A percentile compares a stretch with the other conserved stretches of the same genome.
These are phyloP conservation scores for Penicillium ochrochloron DNA, from an alignment of 495 filamentous ascomycete genomes.

Conservation along the genomic window DNA sequence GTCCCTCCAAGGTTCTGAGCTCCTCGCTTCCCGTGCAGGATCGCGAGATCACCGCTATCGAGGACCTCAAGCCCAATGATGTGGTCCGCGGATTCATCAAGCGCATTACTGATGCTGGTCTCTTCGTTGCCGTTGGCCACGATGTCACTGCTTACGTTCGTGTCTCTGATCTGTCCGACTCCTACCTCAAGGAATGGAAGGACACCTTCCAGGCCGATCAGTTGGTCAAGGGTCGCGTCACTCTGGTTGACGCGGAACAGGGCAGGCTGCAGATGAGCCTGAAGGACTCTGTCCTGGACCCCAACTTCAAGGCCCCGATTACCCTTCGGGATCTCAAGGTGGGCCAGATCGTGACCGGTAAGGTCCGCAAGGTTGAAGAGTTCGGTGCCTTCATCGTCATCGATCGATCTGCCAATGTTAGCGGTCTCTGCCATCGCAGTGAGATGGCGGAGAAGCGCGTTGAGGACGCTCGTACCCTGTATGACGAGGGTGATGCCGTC, in stretches of 20 bases:
- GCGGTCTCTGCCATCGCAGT: slow-evolving; percentile 87
- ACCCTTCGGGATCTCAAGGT: slow-evolving; percentile 72
- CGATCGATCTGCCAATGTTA: slow-evolving; percentile 81
- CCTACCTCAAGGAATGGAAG: slow-evolving; percentile 95
- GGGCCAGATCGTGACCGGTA: slow-evolving; percentile 84
- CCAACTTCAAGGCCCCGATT: slow-evolving; percentile 71
- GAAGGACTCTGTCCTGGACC: slow-evolving; percentile 81
- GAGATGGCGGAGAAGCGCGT: slow-evolving; percentile 85
- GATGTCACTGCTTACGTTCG: slow-evolving; percentile 80
- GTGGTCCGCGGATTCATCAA: slow-evolving; percentile 88
- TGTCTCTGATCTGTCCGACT: slow-evolving; percentile 86
- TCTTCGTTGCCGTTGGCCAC: slow-evolving; percentile 81
- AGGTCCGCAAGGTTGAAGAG: slow-evolving; percentile 88
- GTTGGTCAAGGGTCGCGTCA: slow-evolving; percentile 84
- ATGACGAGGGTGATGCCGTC: slow-evolving; percentile 84
- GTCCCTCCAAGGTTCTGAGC: slow-evolving; percentile 85
- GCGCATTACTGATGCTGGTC: slow-evolving; percentile 79
- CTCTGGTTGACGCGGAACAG: slow-evolving; percentile 63
- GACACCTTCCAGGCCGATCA: slow-evolving; percentile 82
- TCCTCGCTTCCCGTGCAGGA: slow-evolving; percentile 84
- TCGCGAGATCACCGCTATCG: slow-evolving; percentile 68
- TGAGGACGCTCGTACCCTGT: slow-evolving; percentile 79
- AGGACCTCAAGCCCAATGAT: slow-evolving; percentile 77
- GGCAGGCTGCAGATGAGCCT: slow-evolving; percentile 82
- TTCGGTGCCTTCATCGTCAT: slow-evolving; percentile 94